These are phyloP conservation scores for Grigorovia transvaalensis DNA, from an alignment of 805 yeast species.

Conservation along the genomic window DNA sequence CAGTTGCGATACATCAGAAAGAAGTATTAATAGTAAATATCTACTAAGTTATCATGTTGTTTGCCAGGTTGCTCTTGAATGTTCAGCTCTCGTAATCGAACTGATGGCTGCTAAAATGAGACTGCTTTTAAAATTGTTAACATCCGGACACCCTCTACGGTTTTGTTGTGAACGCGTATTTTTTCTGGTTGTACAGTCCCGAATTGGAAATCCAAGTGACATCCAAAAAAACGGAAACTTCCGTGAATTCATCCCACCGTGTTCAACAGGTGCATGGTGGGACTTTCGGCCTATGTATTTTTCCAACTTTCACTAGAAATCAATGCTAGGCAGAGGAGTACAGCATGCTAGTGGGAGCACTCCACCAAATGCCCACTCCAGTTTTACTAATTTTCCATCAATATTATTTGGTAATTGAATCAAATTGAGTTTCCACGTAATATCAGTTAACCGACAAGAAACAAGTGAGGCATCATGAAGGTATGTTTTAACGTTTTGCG, in stretches of 20 bases:
- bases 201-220: not conserved
- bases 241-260: not conserved
- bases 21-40: no score
- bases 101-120: no score
- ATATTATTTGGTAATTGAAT: not conserved
- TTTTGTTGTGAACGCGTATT: no score
- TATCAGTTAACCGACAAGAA: slow-evolving; percentile 3
- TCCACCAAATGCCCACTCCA: not conserved
- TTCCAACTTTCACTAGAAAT: not conserved
- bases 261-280: not conserved
- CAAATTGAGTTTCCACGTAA: not conserved
- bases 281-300: not conserved
- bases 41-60: no score
- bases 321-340: not conserved
- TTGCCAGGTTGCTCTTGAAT: not conserved
- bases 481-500: not conserved
- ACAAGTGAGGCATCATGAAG: slow-evolving; percentile 6
- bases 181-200: not conserved
- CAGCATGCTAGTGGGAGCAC: not conserved
- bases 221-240: not conserved
- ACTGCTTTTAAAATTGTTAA: not conserved
- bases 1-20: no score
- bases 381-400: not conserved
- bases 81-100: no score
- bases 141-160: not conserved